Evolutionary conservation across 768 basidiomycete species (phyloP).

Genomic region (Vishniacozyma victoriae): DNA sequence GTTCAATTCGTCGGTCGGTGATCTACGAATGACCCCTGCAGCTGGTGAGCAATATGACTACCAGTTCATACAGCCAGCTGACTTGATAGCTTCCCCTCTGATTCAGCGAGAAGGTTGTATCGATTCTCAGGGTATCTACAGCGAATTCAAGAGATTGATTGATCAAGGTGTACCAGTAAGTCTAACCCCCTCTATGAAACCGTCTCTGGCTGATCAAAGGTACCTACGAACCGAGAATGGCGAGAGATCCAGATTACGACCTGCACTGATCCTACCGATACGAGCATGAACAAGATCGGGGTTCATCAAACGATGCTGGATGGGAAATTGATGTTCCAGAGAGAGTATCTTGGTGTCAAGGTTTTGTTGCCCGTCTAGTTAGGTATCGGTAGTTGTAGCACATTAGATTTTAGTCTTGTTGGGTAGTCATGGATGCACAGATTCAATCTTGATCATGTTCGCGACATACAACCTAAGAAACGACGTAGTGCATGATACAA

Average conservation of each 20-base stretch:
- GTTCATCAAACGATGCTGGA: slow-evolving; percentile 28
- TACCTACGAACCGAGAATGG: slow-evolving; percentile 40
- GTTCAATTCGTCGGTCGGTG: slow-evolving; percentile 21
- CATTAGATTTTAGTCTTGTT: not conserved
- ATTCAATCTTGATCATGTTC: too few species aligned
- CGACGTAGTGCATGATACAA: too few species aligned
- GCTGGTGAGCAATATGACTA: not conserved
- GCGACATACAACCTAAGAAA: too few species aligned
- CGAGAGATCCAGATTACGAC: slow-evolving; percentile 41
- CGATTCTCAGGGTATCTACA: slow-evolving; percentile 40
- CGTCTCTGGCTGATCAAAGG: not conserved
- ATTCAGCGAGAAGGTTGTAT: slow-evolving; percentile 41
- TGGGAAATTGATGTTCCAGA: slow-evolving; percentile 29
- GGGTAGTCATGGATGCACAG: too few species aligned
- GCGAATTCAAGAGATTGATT: slow-evolving; percentile 37
- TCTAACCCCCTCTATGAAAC: not conserved
- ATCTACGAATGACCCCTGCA: slow-evolving; percentile 28
- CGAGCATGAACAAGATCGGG: slow-evolving; percentile 24
- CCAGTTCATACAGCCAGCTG: not conserved
- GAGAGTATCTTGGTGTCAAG: slow-evolving; percentile 41
- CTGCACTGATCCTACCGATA: slow-evolving; percentile 36
- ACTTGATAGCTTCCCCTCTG: slow-evolving; percentile 29
- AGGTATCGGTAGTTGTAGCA: not conserved
- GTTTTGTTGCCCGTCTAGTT: slow-evolving; percentile 36
- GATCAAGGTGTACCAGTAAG: slow-evolving; percentile 36